These are phyloP conservation scores for Suillus fuscotomentosus DNA, from an alignment of 768 basidiomycete species.

Conservation along the genomic window DNA sequence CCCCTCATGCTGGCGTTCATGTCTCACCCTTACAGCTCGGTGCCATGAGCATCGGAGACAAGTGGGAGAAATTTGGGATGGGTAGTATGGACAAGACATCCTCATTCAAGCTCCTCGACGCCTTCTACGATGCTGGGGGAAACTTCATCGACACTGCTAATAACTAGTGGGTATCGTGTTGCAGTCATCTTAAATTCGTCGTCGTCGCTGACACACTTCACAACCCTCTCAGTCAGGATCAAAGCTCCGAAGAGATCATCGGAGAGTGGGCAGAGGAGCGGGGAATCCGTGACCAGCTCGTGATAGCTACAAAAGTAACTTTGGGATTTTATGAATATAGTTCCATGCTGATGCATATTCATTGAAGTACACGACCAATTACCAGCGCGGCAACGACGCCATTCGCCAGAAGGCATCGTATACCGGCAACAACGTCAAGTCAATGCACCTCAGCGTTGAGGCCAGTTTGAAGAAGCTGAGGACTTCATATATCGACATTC, in stretches of 20 bases:
- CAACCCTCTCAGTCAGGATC: neutral
- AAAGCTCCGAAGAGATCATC: neutral
- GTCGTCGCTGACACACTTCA: neutral
- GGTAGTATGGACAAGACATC: neutral
- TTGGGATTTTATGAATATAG: neutral
- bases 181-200: neutral
- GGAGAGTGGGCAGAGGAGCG: neutral
- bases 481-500: neutral
- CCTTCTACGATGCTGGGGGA: neutral
- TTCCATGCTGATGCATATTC: neutral
- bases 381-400: neutral
- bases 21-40: neutral
- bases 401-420: neutral
- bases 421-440: neutral
- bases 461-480: neutral
- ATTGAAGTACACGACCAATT: neutral
- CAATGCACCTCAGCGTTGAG: neutral
- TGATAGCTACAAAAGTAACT: neutral
- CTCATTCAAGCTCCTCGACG: neutral
- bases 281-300: neutral
- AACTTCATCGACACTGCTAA: neutral
- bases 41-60: neutral
- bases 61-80: neutral
- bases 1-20: neutral
- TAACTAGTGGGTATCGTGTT: neutral